Conservation (phyloP, 495 filamentous ascomycete genomes). For the Penicillium herquei region DNA sequence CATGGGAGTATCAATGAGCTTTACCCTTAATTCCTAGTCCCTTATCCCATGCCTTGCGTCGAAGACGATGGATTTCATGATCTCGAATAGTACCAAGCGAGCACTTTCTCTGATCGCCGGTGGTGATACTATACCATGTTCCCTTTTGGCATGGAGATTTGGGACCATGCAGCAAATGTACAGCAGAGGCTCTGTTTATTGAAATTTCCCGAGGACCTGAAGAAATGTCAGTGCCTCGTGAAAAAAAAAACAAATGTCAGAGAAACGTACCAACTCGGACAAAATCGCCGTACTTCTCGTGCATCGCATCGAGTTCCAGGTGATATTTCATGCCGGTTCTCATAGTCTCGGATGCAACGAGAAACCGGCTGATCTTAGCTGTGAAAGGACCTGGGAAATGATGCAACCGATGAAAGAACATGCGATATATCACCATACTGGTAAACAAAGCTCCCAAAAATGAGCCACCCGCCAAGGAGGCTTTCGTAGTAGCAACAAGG, state of each 20-base stretch:
- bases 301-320: slow-evolving; percentile 21
- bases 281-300: not conserved
- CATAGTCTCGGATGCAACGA: slow-evolving; percentile 28
- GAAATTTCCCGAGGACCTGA: slow-evolving; percentile 28
- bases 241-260: not conserved
- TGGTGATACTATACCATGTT: not conserved
- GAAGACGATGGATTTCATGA: slow-evolving; percentile 26
- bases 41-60: slow-evolving; percentile 24
- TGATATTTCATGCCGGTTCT: slow-evolving; percentile 33
- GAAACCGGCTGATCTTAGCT: slow-evolving; percentile 41
- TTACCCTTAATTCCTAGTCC: not conserved
- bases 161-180: not conserved
- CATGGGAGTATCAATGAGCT: not conserved
- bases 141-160: not conserved
- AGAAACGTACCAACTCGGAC: not conserved
- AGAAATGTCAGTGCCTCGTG: not conserved
- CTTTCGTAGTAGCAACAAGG: not conserved
- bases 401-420: slow-evolving; percentile 43
- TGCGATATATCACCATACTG: slow-evolving; percentile 49
- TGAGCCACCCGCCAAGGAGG: slow-evolving; percentile 1
- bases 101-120: slow-evolving; percentile 4
- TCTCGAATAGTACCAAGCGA: slow-evolving; percentile 30
- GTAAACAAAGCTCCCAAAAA: slow-evolving; percentile 1
- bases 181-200: not conserved
- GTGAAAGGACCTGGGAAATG: slow-evolving; percentile 44